Evolutionary conservation across 495 filamentous ascomycete species (phyloP).

Genomic region (Cenococcum geophilum): DNA sequence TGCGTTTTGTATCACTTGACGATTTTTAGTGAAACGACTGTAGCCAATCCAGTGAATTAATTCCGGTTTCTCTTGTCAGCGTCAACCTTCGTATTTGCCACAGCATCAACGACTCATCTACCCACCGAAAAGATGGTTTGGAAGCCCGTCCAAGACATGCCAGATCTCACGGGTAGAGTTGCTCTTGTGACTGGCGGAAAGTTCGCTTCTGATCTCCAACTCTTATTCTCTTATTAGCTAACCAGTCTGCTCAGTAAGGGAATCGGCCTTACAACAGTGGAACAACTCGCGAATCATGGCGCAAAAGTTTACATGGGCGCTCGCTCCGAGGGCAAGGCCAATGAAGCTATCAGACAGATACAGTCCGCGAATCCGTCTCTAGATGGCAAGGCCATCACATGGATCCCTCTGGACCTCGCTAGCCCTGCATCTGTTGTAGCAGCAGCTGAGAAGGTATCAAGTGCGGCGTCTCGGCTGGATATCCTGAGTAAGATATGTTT

Average conservation of each 20-base stretch:
- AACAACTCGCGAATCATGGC: background rate
- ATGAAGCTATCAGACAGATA: background rate
- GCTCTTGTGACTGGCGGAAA: conserved; percentile 5
- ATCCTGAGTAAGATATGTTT: conserved; percentile 1
- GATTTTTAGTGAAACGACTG: too few species aligned
- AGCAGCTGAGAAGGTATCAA: conserved; percentile 2
- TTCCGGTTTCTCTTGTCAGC: too few species aligned
- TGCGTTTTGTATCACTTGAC: too few species aligned
- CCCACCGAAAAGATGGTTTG: background rate
- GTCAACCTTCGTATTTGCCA: too few species aligned
- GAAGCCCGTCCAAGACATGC: background rate
- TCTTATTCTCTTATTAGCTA: background rate
- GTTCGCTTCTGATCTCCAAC: background rate
- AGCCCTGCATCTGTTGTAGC: background rate
- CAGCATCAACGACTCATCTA: too few species aligned
- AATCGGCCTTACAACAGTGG: background rate
- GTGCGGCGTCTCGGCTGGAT: conserved; percentile 8
- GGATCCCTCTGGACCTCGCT: conserved; percentile 8
- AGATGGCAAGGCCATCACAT: background rate
- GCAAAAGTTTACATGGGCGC: conserved; percentile 5
- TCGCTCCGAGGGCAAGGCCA: background rate
- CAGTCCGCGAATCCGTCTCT: background rate
- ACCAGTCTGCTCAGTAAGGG: background rate
- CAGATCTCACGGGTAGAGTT: background rate
- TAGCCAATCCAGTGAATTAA: too few species aligned